Percentiles rank a stretch among this genome's conserved stretches.
Conservation (phyloP, 345 rosid genomes). For the Pistacia atlantica region DNA sequence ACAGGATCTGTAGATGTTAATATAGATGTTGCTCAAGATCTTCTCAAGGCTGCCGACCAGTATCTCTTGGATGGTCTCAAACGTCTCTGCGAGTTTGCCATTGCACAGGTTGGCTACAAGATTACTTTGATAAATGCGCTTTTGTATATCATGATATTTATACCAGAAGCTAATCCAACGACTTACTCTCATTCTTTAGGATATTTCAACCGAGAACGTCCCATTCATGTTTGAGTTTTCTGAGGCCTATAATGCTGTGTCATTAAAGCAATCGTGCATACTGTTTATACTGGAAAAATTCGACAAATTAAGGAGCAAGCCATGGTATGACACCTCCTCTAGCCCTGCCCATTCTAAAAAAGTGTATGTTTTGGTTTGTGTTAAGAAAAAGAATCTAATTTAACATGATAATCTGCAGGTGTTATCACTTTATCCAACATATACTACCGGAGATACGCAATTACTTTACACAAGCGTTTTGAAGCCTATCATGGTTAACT, state of each 20-base stretch:
- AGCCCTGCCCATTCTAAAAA: background rate
- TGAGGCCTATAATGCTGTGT: constrained; percentile 57
- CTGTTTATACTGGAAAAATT: constrained; percentile 58
- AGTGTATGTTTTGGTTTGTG: background rate
- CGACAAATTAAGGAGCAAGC: constrained; percentile 51
- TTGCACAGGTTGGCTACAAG: constrained; percentile 55
- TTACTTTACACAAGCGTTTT: constrained; percentile 46
- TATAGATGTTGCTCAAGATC: constrained; percentile 59
- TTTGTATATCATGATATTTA: background rate
- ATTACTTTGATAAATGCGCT: background rate
- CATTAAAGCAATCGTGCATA: constrained; percentile 66
- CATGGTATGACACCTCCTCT: constrained; percentile 44
- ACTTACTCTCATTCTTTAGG: constrained; percentile 32
- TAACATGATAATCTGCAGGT: constrained; percentile 44
- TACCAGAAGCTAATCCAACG: background rate
- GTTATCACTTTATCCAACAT: constrained; percentile 34
- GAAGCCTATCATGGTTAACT: constrained; percentile 32
- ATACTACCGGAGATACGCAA: constrained; percentile 56
- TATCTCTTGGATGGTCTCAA: constrained; percentile 76
- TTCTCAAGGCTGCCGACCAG: constrained; percentile 83
- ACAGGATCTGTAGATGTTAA: constrained; percentile 58
- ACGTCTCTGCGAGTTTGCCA: constrained; percentile 65
- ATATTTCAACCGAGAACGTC: constrained; percentile 58
- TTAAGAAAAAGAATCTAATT: background rate
- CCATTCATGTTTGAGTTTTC: constrained; percentile 65